Evolutionary conservation across 176 grass and related monocot genomes (phyloP).

Genomic region (Musa troglodytarum): DNA sequence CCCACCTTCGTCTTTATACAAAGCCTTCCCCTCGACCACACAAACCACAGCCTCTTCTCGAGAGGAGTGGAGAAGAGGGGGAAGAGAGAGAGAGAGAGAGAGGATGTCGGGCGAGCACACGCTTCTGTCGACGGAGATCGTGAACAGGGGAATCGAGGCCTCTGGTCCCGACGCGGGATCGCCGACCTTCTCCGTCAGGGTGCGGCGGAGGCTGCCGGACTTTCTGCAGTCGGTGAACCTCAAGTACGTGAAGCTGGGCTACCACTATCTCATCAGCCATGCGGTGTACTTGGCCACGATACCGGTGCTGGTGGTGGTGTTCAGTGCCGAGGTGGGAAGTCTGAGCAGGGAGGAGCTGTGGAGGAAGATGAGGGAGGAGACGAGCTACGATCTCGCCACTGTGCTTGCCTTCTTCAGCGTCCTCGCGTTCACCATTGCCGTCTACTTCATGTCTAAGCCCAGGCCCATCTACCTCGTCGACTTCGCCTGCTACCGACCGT

Average conservation of each 20-base stretch:
- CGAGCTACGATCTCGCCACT: slow-evolving; percentile 81
- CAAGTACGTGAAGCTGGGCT: slow-evolving; percentile 83
- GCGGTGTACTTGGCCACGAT: slow-evolving; percentile 88
- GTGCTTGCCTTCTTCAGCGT: slow-evolving; percentile 84
- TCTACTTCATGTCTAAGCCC: slow-evolving; percentile 78
- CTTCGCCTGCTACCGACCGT: slow-evolving; percentile 76
- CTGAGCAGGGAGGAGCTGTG: slow-evolving; percentile 79
- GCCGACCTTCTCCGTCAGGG: slow-evolving; percentile 86
- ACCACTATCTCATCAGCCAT: slow-evolving; percentile 94
- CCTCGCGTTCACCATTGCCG: slow-evolving; percentile 80
- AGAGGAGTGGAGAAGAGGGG: too few relatives aligned
- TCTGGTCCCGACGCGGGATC: slow-evolving; percentile 81
- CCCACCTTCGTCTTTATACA: neutral
- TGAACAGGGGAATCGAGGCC: slow-evolving; percentile 84
- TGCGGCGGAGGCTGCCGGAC: slow-evolving; percentile 74
- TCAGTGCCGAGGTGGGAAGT: slow-evolving; percentile 78
- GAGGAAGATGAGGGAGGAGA: slow-evolving; percentile 79
- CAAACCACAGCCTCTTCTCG: too few relatives aligned
- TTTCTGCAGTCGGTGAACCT: slow-evolving; percentile 95
- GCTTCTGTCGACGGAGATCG: slow-evolving; percentile 81
- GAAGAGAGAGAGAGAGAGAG: neutral
- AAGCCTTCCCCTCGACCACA: too few relatives aligned
- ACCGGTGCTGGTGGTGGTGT: slow-evolving; percentile 73
- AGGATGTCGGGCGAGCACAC: slow-evolving; percentile 74
- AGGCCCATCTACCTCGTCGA: slow-evolving; percentile 89